Evolutionary conservation across 805 yeast genomes (phyloP), one percentile per base, ranked within the genome.

Genomic region (Teunomyces cretensis): DNA sequence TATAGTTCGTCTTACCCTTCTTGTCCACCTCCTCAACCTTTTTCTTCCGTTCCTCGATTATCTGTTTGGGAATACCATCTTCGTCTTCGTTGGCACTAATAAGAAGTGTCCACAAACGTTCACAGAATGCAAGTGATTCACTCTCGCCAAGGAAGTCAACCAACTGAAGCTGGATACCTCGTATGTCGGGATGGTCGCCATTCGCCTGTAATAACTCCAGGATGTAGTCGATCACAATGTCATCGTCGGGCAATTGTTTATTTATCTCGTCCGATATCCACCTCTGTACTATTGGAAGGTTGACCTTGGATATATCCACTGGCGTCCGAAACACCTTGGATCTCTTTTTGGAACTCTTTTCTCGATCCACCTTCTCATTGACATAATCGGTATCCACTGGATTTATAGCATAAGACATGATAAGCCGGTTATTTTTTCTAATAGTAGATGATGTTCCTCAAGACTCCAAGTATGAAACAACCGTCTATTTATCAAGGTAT

Each of bases 211-310:
- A 54, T 37, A 79, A 56, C 53, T 79, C 81, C 40, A 60, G 57
- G 3, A 74, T 56, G 44, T 75, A 78, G 32, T 74, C 80, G 2
- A 67, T 61, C 5, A 74, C 65, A 2, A 79, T 71, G 17, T 79
- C 84, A 50, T 79, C 84, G 38, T 75, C 81, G 0, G 79, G 79
- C 9, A 77, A 55, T 9, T 65, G 57, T 37, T 63, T 55, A 12
- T 64, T 57, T 26, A 78, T 45, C 40, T 58, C 52, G 3, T 55
- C 52, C 2, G 48, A 52, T 14, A 78, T 62, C 79, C 81, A 79
- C 12, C 50, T 49, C 40, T 64, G 59, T 3, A 78, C 61, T n/a
- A 73, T 63, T 0, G 46, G 51, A 38, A 63, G 49, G 49, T 76
- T 67, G 26, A 79, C 71, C 49, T 68, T 72, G 12, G 58, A 28